Evolutionary conservation across 305 asterid genomes (phyloP).

Genomic region (Solanum hybrid): DNA sequence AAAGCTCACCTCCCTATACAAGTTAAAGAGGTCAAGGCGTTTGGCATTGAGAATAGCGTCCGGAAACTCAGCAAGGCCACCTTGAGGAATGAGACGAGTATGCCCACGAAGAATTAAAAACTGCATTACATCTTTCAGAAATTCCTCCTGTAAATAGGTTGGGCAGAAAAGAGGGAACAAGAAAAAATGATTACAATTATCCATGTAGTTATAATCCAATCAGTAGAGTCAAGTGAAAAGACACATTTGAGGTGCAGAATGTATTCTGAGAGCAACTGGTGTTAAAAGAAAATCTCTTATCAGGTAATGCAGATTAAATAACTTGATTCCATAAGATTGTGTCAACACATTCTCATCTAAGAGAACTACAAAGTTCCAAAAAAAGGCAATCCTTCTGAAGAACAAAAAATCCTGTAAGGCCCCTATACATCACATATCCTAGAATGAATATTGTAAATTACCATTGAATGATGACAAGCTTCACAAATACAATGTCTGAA

Average conservation of each 20-base stretch:
- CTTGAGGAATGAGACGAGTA: conserved; percentile 96
- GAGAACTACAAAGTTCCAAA: background rate
- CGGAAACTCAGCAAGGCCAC: conserved; percentile 96
- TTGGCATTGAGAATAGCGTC: conserved; percentile 97
- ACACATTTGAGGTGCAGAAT: background rate
- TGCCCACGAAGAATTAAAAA: conserved; percentile 94
- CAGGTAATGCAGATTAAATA: background rate
- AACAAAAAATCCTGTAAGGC: background rate
- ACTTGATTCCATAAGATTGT: background rate
- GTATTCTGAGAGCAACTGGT: background rate
- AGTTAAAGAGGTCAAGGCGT: conserved; percentile 91
- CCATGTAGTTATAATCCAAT: background rate
- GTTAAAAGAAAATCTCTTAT: background rate
- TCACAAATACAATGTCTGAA: background rate
- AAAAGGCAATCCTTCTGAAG: background rate
- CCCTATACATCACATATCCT: background rate
- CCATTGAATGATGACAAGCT: background rate
- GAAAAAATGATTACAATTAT: background rate
- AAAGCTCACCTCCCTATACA: conserved; percentile 84
- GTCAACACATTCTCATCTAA: background rate
- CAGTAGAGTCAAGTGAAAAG: background rate
- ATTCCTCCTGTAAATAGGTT: conserved; percentile 62
- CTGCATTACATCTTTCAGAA: conserved; percentile 92
- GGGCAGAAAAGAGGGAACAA: conserved; percentile 7
- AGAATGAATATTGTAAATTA: background rate